Percentiles rank a stretch among this genome's conserved stretches.
Conservation (phyloP, 2,329 filamentous ascomycete genomes). For the Chrysosporium keratinophilum region DNA sequence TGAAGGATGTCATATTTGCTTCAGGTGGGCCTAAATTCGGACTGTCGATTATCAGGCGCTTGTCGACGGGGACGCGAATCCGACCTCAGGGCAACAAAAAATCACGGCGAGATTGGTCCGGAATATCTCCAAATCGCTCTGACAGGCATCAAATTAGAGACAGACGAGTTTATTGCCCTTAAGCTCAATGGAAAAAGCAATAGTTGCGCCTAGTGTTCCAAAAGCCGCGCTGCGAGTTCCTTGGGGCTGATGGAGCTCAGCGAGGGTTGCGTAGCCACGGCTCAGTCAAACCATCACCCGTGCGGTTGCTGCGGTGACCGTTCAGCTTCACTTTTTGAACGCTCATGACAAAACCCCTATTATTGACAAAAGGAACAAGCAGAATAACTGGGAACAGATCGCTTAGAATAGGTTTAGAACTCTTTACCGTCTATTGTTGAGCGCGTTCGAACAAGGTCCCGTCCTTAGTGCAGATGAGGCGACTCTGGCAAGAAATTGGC, state of each 20-base stretch:
- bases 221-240: background rate
- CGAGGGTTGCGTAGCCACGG: background rate
- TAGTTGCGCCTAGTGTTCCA: background rate
- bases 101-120: background rate
- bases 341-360: background rate
- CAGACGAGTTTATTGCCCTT: background rate
- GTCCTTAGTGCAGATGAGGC: too few species aligned
- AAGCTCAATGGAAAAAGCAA: constrained; percentile 1
- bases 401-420: too few species aligned
- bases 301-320: background rate
- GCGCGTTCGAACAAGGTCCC: too few species aligned
- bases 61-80: constrained; percentile 5
- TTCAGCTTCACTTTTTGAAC: too few species aligned
- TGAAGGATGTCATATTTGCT: constrained; percentile 10
- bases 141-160: background rate
- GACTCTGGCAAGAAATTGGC: too few species aligned
- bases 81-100: background rate
- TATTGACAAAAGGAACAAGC: background rate
- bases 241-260: background rate
- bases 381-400: background rate
- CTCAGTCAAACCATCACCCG: background rate
- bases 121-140: background rate
- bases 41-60: too few species aligned
- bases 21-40: background rate
- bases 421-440: too few species aligned